A percentile compares a stretch with the other conserved stretches of the same genome.
Conservation (phyloP, 164 flowering plant genomes). For the Vitis rupestris region DNA sequence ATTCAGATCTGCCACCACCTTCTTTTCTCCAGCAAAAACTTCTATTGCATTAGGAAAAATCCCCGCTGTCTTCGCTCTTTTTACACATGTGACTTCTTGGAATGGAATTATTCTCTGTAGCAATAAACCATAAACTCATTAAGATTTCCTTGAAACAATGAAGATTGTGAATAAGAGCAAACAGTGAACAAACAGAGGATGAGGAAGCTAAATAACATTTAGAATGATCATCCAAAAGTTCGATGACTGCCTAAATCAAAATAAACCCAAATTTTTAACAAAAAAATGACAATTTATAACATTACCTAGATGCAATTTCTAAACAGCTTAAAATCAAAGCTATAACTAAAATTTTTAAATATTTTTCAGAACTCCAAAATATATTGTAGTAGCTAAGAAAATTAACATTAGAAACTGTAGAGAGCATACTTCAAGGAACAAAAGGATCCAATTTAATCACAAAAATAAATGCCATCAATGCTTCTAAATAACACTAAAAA, state of each 20-base stretch:
- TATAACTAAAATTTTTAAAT: not conserved
- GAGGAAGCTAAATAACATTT: not conserved
- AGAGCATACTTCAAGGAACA: not conserved
- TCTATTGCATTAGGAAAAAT: conserved; percentile 97
- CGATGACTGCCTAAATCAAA: not conserved
- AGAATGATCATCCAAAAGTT: not conserved
- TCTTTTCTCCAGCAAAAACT: conserved; percentile 66
- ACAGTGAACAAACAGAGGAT: not conserved
- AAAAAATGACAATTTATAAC: not conserved
- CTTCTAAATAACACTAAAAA: not conserved
- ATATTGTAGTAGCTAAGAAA: not conserved
- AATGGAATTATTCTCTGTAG: conserved; percentile 80
- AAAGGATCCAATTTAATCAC: not conserved
- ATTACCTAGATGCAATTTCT: not conserved
- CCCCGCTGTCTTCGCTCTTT: conserved; percentile 93
- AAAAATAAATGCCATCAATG: not conserved
- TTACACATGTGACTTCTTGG: conserved; percentile 67
- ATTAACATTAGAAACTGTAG: not conserved
- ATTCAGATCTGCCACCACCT: conserved; percentile 38
- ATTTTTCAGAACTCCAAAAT: not conserved
- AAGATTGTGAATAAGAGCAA: not conserved
- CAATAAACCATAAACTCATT: not conserved
- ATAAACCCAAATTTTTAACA: not conserved
- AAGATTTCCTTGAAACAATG: not conserved
- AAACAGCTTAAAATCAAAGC: not conserved